A percentile compares a stretch with the other conserved stretches of the same genome.
phyloP scores from a whole-genome alignment of 164 flowering plant species.

The Akebia trifoliata region DNA sequence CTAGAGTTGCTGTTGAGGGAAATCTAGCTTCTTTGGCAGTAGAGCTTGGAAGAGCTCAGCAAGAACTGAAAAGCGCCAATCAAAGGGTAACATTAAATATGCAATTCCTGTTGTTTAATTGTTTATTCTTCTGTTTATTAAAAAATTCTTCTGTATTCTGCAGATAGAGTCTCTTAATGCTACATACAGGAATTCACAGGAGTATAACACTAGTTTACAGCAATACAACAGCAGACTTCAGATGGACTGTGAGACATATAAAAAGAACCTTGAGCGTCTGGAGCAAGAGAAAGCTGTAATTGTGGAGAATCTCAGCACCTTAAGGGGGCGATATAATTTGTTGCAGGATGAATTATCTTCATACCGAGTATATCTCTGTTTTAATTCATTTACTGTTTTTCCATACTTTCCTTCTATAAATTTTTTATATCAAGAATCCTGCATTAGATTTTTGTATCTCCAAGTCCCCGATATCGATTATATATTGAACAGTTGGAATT shows the following conservation, averaged over 20 bases:
- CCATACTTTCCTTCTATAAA: no score
- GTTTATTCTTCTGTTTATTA: neutral
- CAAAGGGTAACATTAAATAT: slow-evolving; percentile 45
- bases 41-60: slow-evolving; percentile 46
- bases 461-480: no score
- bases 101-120: neutral
- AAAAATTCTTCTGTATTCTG: slow-evolving; percentile 2
- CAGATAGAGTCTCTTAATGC: slow-evolving; percentile 64
- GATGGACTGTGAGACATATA: slow-evolving; percentile 59
- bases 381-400: neutral
- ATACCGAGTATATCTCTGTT: slow-evolving; percentile 47
- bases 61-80: slow-evolving; percentile 47
- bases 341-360: slow-evolving; percentile 63
- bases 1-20: slow-evolving; percentile 46
- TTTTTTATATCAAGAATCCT: no score
- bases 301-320: slow-evolving; percentile 64
- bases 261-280: slow-evolving; percentile 56
- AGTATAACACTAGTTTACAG: slow-evolving; percentile 87
- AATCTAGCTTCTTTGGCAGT: slow-evolving; percentile 33
- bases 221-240: slow-evolving; percentile 90
- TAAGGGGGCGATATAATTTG: slow-evolving; percentile 51
- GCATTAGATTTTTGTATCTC: no score
- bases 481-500: no score
- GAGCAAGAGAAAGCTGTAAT: slow-evolving; percentile 74
- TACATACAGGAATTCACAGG: slow-evolving; percentile 76